Conservation (phyloP, 805 yeast species). For the Candida broadrunensis region DNA sequence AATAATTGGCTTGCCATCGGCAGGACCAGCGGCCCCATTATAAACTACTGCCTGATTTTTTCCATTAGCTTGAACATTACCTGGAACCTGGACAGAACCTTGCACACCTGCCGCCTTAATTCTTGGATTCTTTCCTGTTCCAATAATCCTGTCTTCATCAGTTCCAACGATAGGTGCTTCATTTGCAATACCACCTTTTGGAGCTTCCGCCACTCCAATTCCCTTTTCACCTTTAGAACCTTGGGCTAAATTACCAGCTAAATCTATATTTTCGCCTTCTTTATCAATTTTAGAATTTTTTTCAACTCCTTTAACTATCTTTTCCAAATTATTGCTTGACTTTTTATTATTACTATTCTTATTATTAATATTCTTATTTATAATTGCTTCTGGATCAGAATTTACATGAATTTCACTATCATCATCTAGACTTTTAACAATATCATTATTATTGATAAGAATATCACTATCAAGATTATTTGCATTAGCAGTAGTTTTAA, state of each 20-base stretch:
- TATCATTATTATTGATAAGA: neutral
- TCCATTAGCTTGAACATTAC: neutral
- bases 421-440: neutral
- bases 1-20: neutral
- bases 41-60: neutral
- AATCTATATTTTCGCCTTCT: constrained; percentile 29
- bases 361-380: neutral
- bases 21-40: neutral
- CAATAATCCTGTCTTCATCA: constrained; percentile 29
- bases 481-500: constrained; percentile 8
- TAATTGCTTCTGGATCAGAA: neutral
- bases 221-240: constrained; percentile 40
- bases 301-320: constrained; percentile 26
- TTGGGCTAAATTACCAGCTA: constrained; percentile 37
- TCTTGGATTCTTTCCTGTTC: constrained; percentile 15
- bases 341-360: constrained; percentile 5
- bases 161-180: constrained; percentile 43
- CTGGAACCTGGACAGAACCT: neutral
- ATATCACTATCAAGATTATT: neutral
- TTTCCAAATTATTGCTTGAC: constrained; percentile 14
- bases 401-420: neutral
- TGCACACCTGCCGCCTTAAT: constrained; percentile 1
- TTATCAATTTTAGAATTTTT: constrained; percentile 24
- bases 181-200: constrained; percentile 46
- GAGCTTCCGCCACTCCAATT: constrained; percentile 40